Percentiles rank a stretch among this genome's conserved stretches.
Conservation (phyloP, 2,329 filamentous ascomycete species). For the Ambrosiella beaveri region DNA sequence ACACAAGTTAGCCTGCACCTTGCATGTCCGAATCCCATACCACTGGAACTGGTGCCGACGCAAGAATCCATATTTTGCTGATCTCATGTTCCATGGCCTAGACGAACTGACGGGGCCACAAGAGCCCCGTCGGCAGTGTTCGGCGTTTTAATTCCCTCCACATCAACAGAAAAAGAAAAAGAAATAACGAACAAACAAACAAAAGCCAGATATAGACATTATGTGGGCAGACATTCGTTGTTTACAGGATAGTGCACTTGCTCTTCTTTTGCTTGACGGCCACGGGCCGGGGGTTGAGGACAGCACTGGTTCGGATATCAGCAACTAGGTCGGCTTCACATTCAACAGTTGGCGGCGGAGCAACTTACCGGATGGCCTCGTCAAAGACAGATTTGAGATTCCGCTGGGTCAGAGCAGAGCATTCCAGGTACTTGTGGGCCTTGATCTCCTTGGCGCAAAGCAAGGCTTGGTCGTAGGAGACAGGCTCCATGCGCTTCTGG, state of each 20-base stretch:
- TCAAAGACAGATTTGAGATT: conserved; percentile 98
- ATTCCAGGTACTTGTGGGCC: conserved; percentile 95
- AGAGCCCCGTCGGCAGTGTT: not conserved
- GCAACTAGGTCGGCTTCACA: not conserved
- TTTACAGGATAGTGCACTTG: conserved; percentile 55
- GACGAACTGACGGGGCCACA: not conserved
- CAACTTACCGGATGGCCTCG: conserved; percentile 74
- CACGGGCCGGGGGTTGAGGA: conserved; percentile 49
- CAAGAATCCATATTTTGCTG: not conserved
- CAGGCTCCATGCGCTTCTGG: conserved; percentile 91
- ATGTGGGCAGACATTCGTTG: not conserved
- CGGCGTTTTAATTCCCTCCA: not conserved
- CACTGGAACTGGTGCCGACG: not conserved
- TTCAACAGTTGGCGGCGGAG: conserved; percentile 6
- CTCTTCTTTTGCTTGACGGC: conserved; percentile 41
- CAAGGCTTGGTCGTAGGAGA: conserved; percentile 83
- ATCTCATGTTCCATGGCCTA: not conserved
- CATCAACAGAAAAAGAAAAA: conserved; percentile 15
- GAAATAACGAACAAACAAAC: conserved; percentile 20
- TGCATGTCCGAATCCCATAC: not conserved
- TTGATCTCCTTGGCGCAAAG: conserved; percentile 83
- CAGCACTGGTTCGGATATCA: conserved; percentile 37
- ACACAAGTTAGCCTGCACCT: not conserved
- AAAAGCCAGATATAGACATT: conserved; percentile 4
- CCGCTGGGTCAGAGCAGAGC: conserved; percentile 87